Evolutionary conservation across 441 rosid genomes (phyloP), one percentile per base, ranked within the genome.

Genomic region (Adansonia gregorii): DNA sequence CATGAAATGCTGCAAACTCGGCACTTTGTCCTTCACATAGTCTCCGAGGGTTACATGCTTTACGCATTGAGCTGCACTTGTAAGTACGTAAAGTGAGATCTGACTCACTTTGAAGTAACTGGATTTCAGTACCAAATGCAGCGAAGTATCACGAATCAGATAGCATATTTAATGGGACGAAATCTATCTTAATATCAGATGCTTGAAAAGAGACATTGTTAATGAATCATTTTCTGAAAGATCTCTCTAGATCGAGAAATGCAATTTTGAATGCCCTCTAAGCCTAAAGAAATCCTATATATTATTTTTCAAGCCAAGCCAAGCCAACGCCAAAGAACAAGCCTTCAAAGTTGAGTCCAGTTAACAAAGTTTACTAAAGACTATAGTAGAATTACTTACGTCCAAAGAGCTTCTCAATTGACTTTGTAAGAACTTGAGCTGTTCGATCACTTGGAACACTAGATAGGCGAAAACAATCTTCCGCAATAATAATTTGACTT

Each of bases 401-500:
- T 72, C 92, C 89, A 67, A 84, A 91, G 60, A 89, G 78, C 82
- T 88, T 91, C 77, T 89, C 92, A 52, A 87, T 80, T 61, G 95
- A 83, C 76, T 48, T 87, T 51, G 88, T 86, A 12, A 93, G 86
- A 79, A 86, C 88, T 83, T 83, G 77, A 79, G 85, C 83, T 74
- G 83, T 74, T 31, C 82, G 88, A 52, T 85, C 85, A 49, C 51
- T 76, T 74, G 98, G 95, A 83, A 88, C 82, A 82, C 87, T 88
- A 67, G 87, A 89, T 24, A 92, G 87, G 84, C 73, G 79, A 76
- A 95, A 91, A 84, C 97, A 91, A 84, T 93, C 99, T 41, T 90
- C 86, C 5, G 98, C 85, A 77, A 93, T 83, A 65, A 93, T 83
- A 46, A 77, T 1, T 67, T 82, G 90, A 74, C 78, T 82, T 51